Evolutionary conservation across 2,329 filamentous ascomycete genomes (phyloP), one percentile per base, ranked within the genome.

Genomic region (Diaporthe sp.): DNA sequence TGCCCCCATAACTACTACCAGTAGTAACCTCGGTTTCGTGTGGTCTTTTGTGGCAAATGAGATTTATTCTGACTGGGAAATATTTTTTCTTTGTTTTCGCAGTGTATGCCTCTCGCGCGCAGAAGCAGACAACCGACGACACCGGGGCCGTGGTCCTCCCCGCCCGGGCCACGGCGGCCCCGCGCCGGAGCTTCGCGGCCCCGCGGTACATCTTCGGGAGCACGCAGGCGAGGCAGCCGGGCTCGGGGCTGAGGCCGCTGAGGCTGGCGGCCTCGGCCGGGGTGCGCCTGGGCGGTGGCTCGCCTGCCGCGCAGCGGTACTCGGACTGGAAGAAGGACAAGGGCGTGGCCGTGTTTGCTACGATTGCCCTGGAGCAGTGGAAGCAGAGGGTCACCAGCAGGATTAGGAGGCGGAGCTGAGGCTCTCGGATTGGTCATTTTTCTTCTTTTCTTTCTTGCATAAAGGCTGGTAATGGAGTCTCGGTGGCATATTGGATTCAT

Each of bases 321-420:
- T 70, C 34, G 65, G 65, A 70, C 13, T 70, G 65, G 65, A 70
- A 70, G 49, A 70, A 70, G 34, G 65, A 70, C 3, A 70, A 70
- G 34, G 65, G 65, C 13, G 49, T 70, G 2, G 28, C 47, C 25
- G 65, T 70, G n/a, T 70, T 70, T 70, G 65, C 65, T 13, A 70
- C 65, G 0, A 70, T 70, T n/a, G 65, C 65, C 8, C 37, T 70
- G 65, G 65, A 70, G 22, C 65, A 70, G n/a, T 70, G 65, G 65
- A 70, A 55, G 49, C 65, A 70, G 49, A 39, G 65, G 65, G 65
- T 70, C 47, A 70, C 22, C 8, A 70, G 65, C 49, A 34, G 65
- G 8, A 55, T 70, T 7, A 68, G 65, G 47, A 68, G 65, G 65
- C 47, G 65, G 31, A 68, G 65, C 31, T 68, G 10, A 53, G 37